Conservation (phyloP, 2,329 filamentous ascomycete genomes). For the Chaetomium sp. region DNA sequence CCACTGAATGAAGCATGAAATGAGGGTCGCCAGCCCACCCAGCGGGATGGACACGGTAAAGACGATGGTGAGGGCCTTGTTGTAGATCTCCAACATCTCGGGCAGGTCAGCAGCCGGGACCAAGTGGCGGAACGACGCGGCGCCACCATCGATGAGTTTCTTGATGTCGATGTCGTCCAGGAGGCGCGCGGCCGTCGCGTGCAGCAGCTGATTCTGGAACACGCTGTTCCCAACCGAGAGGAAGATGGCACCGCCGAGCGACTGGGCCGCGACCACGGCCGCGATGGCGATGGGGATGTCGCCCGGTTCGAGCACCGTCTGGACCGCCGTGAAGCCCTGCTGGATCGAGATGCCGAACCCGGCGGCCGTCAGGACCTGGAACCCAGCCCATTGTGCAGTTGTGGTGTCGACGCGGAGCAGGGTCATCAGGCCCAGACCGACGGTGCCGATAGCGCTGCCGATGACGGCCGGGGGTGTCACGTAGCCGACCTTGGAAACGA, state of each 20-base stretch:
- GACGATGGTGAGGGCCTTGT: constrained; percentile 14
- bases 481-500: constrained; percentile 22
- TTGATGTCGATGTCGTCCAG: constrained; percentile 20
- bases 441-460: constrained; percentile 27
- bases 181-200: constrained; percentile 9
- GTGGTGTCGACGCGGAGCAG: constrained; percentile 28
- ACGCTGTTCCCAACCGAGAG: constrained; percentile 40
- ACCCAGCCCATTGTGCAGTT: constrained; percentile 31
- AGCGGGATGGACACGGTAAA: constrained; percentile 18
- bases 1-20: constrained; percentile 20
- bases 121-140: constrained; percentile 16
- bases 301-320: constrained; percentile 32
- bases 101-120: constrained; percentile 16
- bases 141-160: constrained; percentile 18
- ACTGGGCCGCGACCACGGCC: constrained; percentile 36
- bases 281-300: constrained; percentile 39
- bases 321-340: constrained; percentile 34
- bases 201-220: constrained; percentile 32
- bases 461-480: constrained; percentile 22
- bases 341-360: constrained; percentile 36
- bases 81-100: constrained; percentile 19
- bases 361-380: constrained; percentile 29
- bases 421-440: constrained; percentile 34
- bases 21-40: constrained; percentile 16
- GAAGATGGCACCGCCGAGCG: constrained; percentile 40